A percentile compares a stretch with the other conserved stretches of the same genome.
Conservation (phyloP, 345 rosid genomes). For the Gossypium rotundifolium region DNA sequence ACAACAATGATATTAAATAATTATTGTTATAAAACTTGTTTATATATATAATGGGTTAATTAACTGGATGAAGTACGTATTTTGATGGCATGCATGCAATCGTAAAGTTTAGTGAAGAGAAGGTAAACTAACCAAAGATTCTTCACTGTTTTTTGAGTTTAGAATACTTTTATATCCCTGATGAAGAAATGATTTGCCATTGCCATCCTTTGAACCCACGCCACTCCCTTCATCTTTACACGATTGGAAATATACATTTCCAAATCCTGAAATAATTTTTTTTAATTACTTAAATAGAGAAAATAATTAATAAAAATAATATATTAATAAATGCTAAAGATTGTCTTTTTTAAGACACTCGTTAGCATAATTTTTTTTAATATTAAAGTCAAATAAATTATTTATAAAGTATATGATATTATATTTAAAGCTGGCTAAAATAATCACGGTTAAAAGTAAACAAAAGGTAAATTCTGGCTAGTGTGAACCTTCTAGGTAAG, state of each 20-base stretch:
- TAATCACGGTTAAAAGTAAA: neutral
- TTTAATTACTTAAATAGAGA: neutral
- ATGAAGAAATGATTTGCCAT: slow-evolving; percentile 29
- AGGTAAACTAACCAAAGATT: slow-evolving; percentile 44
- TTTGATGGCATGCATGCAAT: slow-evolving; percentile 18
- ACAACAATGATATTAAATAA: neutral
- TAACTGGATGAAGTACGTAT: neutral
- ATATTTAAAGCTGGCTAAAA: neutral
- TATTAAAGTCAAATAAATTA: no score
- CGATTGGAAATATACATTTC: slow-evolving; percentile 41
- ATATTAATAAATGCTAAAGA: no score
- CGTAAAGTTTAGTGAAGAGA: slow-evolving; percentile 2
- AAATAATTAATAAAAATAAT: no score
- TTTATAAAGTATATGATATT: no score
- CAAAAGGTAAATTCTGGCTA: neutral
- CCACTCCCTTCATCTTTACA: slow-evolving; percentile 12
- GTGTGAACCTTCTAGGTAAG: slow-evolving; percentile 47
- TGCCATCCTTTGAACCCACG: slow-evolving; percentile 26
- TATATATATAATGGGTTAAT: neutral
- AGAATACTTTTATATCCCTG: slow-evolving; percentile 48
- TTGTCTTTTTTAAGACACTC: no score
- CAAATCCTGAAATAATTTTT: slow-evolving; percentile 39
- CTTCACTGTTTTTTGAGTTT: slow-evolving; percentile 55
- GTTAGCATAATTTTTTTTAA: no score
- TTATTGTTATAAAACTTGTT: no score